phyloP scores from a whole-genome alignment of 306 rosid species.

The Rosa chinensis region DNA sequence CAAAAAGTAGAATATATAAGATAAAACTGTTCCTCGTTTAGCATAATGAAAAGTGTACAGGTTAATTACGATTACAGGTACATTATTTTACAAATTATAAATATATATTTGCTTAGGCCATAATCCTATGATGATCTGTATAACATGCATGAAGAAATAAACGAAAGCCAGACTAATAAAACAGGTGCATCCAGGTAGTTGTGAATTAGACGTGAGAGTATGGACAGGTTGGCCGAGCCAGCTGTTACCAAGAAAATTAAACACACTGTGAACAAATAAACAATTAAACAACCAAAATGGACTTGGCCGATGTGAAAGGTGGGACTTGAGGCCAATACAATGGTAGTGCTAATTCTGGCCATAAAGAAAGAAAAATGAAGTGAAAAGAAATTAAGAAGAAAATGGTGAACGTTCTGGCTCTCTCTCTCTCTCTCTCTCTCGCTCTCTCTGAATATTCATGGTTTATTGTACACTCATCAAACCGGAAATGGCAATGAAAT shows the following conservation, averaged over 20 bases:
- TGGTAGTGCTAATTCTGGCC: neutral
- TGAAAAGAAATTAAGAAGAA: neutral
- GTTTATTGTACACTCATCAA: neutral
- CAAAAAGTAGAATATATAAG: too few relatives aligned
- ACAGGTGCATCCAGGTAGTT: neutral
- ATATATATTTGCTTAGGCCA: neutral
- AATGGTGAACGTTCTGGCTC: neutral
- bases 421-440: too few relatives aligned
- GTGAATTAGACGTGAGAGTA: neutral
- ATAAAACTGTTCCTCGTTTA: too few relatives aligned
- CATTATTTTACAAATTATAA: neutral
- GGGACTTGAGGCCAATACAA: neutral
- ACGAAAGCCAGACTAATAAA: neutral
- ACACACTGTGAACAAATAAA: neutral
- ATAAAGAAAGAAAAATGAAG: neutral
- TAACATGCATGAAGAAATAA: neutral
- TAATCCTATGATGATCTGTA: neutral
- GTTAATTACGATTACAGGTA: too few relatives aligned
- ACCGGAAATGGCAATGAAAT: neutral
- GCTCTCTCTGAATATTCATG: neutral
- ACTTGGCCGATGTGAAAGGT: neutral
- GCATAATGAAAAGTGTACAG: neutral
- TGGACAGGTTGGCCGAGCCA: neutral
- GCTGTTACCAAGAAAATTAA: neutral
- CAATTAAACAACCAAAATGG: neutral